Percentiles rank a stretch among this genome's conserved stretches.
phyloP scores from a whole-genome alignment of 2,329 filamentous ascomycete genomes.

The Parasarocladium wereldwijsianum region DNA sequence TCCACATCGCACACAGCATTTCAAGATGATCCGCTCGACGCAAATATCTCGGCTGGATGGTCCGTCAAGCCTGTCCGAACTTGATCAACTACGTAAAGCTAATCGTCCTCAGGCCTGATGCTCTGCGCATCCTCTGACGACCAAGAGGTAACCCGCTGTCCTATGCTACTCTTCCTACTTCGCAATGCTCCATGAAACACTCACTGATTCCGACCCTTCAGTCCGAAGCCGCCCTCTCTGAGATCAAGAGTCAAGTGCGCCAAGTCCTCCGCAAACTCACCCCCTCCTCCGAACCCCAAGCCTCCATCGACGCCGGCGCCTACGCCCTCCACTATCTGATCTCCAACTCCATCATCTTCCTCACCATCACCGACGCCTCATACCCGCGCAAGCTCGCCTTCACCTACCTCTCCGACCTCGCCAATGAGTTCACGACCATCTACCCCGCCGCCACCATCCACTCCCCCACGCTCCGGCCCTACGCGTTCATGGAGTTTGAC shows the following conservation, averaged over 20 bases:
- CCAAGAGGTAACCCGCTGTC: slow-evolving; percentile 41
- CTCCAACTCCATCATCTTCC: slow-evolving; percentile 68
- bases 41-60: slow-evolving; percentile 91
- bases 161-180: neutral
- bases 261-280: slow-evolving; percentile 79
- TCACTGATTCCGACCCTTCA: slow-evolving; percentile 8
- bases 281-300: slow-evolving; percentile 79
- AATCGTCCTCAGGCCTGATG: slow-evolving; percentile 56
- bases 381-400: slow-evolving; percentile 98
- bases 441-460: slow-evolving; percentile 64
- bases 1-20: slow-evolving; percentile 4
- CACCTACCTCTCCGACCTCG: slow-evolving; percentile 89
- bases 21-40: slow-evolving; percentile 72
- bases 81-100: neutral
- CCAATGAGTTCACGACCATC: slow-evolving; percentile 77
- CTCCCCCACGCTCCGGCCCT: slow-evolving; percentile 64
- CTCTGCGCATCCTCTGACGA: slow-evolving; percentile 92
- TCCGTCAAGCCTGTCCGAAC: slow-evolving; percentile 19
- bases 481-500: slow-evolving; percentile 96
- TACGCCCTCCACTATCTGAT: slow-evolving; percentile 89
- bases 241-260: slow-evolving; percentile 83
- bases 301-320: slow-evolving; percentile 71
- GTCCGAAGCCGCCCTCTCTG: slow-evolving; percentile 60
- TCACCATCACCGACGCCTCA: slow-evolving; percentile 82
- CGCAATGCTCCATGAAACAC: neutral